These are phyloP conservation scores for Ramaria sp. DNA, from an alignment of 768 basidiomycete genomes.

Conservation along the genomic window DNA sequence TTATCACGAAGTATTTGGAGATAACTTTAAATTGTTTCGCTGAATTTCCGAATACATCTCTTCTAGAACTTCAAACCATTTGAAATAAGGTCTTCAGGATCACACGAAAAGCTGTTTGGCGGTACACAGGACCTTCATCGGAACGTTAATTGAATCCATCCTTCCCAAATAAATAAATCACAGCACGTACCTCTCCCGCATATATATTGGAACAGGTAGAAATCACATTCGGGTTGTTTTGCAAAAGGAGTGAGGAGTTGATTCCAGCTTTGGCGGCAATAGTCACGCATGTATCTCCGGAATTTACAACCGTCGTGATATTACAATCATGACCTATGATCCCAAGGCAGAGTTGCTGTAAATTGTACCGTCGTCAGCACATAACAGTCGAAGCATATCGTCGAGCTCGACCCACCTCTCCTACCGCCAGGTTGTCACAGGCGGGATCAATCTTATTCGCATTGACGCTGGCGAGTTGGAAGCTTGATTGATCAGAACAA, in stretches of 20 bases:
- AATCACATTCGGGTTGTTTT: conserved; percentile 60
- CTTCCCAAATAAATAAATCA: not conserved
- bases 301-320: conserved; percentile 33
- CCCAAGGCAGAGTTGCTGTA: conserved; percentile 45
- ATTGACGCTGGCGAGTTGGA: conserved; percentile 49
- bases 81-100: no score
- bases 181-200: conserved; percentile 38
- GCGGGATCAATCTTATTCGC: conserved; percentile 32
- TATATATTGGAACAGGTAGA: conserved; percentile 42
- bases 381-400: not conserved
- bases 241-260: conserved; percentile 31
- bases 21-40: no score
- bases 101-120: not conserved
- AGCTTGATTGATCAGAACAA: conserved; percentile 24
- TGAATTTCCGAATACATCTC: no score
- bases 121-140: not conserved
- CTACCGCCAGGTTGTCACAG: conserved; percentile 47
- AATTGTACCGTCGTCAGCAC: not conserved
- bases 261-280: conserved; percentile 34
- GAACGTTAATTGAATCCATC: not conserved
- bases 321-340: conserved; percentile 43
- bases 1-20: no score
- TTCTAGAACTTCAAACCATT: no score
- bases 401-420: conserved; percentile 26
- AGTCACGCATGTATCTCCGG: conserved; percentile 39